Conservation (phyloP, 768 basidiomycete genomes). For the Phylloporus sp. region DNA sequence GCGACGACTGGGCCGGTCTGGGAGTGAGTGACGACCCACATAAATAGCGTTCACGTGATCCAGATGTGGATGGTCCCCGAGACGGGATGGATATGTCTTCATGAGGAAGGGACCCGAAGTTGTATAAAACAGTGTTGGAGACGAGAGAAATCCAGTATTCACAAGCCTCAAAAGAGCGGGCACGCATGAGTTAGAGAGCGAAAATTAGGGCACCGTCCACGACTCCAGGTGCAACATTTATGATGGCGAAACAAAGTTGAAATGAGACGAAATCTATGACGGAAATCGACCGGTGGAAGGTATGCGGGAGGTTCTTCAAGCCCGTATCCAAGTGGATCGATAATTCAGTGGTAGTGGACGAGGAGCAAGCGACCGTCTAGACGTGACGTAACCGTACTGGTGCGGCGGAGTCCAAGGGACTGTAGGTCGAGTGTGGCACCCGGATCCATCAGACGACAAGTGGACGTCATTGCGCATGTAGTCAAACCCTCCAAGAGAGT, state of each 20-base stretch:
- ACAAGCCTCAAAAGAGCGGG: constrained; percentile 32
- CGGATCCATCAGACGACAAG: constrained; percentile 40
- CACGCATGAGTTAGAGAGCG: constrained; percentile 36
- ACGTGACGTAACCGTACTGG: constrained; percentile 37
- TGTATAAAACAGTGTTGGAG: constrained; percentile 21
- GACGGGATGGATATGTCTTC: constrained; percentile 68
- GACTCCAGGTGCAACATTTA: constrained; percentile 30
- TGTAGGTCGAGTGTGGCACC: constrained; percentile 33
- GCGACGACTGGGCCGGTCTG: constrained; percentile 22
- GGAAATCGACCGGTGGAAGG: constrained; percentile 8
- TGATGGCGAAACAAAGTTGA: constrained; percentile 20
- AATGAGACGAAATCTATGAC: constrained; percentile 27
- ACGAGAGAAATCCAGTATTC: constrained; percentile 33
- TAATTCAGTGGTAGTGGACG: constrained; percentile 39
- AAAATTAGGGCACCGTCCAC: constrained; percentile 35
- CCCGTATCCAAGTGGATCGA: constrained; percentile 48
- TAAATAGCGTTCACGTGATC: constrained; percentile 30
- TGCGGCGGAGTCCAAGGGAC: constrained; percentile 41
- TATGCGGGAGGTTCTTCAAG: constrained; percentile 29
- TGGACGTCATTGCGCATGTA: constrained; percentile 45
- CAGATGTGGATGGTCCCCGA: constrained; percentile 37
- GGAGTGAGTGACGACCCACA: constrained; percentile 21
- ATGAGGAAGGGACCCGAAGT: constrained; percentile 27
- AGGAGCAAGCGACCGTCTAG: constrained; percentile 41
- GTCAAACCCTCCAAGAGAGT: constrained; percentile 56